Conservation (phyloP, 2,329 filamentous ascomycete genomes). For the Aspergillus thermomutatus region DNA sequence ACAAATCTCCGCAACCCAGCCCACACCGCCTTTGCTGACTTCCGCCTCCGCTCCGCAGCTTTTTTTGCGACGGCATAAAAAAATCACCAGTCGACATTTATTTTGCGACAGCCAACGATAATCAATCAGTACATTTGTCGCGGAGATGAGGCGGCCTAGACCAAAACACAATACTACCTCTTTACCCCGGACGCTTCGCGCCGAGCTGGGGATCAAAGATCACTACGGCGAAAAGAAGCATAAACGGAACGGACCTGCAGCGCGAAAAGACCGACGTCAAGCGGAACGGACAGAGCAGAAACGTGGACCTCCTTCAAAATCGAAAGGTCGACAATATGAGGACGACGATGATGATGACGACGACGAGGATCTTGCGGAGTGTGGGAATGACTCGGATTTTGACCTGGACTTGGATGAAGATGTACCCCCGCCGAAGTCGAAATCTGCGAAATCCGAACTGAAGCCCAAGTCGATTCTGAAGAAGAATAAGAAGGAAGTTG, state of each 20-base stretch:
- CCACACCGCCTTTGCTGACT: slow-evolving; percentile 15
- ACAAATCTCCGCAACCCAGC: slow-evolving; percentile 8
- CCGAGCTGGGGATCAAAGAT: slow-evolving; percentile 40
- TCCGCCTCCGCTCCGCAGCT: slow-evolving; percentile 21
- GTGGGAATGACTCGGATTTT: slow-evolving; percentile 20
- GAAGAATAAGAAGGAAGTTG: slow-evolving; percentile 21
- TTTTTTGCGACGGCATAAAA: slow-evolving; percentile 18
- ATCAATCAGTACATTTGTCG: slow-evolving; percentile 1
- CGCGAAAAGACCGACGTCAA: slow-evolving; percentile 65
- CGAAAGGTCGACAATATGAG: slow-evolving; percentile 9
- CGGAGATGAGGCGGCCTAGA: slow-evolving; percentile 29
- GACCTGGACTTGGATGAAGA: slow-evolving; percentile 21
- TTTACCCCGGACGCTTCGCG: slow-evolving; percentile 37
- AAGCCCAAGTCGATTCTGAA: slow-evolving; percentile 37
- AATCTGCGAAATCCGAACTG: slow-evolving; percentile 20
- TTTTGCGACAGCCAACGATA: neutral
- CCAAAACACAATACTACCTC: slow-evolving; percentile 41
- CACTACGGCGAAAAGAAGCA: slow-evolving; percentile 32
- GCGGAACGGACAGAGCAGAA: slow-evolving; percentile 63
- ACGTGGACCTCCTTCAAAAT: slow-evolving; percentile 23
- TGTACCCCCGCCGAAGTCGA: slow-evolving; percentile 16
- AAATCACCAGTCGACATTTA: slow-evolving; percentile 4
- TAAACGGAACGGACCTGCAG: slow-evolving; percentile 25
- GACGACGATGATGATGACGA: slow-evolving; percentile 20
- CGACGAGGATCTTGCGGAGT: slow-evolving; percentile 26